phyloP scores from a whole-genome alignment of 306 rosid species.

The Casuarina equisetifolia region DNA sequence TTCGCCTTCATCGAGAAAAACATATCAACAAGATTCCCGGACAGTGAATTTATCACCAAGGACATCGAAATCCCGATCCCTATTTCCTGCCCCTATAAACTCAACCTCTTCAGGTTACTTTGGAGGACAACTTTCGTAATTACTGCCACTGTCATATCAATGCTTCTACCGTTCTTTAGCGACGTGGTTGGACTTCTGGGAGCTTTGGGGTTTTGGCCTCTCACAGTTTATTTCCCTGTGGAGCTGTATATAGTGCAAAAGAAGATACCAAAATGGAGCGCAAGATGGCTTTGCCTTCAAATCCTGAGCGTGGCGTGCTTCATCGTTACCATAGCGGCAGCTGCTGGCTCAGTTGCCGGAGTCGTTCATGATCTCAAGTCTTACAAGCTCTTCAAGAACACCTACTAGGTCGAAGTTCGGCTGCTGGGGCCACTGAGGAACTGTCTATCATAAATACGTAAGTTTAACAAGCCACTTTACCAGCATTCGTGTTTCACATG shows the following conservation, averaged over 20 bases:
- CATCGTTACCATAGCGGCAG: constrained; percentile 54
- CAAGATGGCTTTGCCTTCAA: constrained; percentile 67
- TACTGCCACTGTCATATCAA: constrained; percentile 49
- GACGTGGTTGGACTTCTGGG: constrained; percentile 73
- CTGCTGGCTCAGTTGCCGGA: constrained; percentile 71
- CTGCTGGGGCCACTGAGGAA: neutral
- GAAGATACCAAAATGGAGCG: constrained; percentile 65
- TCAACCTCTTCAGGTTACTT: constrained; percentile 57
- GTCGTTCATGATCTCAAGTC: constrained; percentile 44
- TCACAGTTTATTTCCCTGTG: constrained; percentile 73
- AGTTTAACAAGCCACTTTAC: too few species aligned
- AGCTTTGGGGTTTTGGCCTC: constrained; percentile 83
- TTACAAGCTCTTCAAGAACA: constrained; percentile 53
- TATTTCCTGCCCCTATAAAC: constrained; percentile 28
- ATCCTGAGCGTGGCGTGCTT: constrained; percentile 60
- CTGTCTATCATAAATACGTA: neutral
- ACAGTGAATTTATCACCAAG: constrained; percentile 47
- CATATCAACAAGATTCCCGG: constrained; percentile 35
- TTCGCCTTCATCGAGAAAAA: constrained; percentile 60
- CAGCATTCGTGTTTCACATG: too few species aligned
- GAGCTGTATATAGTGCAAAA: constrained; percentile 71
- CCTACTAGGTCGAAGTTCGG: constrained; percentile 26
- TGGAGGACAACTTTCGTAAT: constrained; percentile 72
- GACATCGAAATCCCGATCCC: constrained; percentile 38
- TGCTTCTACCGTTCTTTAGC: constrained; percentile 75